These are phyloP conservation scores for Starmerella floricola DNA, from an alignment of 805 yeast species.

Conservation along the genomic window DNA sequence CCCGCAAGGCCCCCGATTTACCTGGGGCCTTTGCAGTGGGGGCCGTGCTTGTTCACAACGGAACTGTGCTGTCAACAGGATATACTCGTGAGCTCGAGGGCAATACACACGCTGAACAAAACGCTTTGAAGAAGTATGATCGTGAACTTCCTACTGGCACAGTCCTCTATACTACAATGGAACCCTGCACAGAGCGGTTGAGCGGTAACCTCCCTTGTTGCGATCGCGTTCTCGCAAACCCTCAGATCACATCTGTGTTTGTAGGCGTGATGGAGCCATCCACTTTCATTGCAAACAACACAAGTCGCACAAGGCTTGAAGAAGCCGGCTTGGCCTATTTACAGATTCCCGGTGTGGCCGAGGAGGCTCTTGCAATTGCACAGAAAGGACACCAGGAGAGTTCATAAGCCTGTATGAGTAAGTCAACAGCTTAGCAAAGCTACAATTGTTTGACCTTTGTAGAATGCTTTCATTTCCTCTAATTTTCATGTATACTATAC, in stretches of 20 bases:
- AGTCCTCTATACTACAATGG: constrained; percentile 89
- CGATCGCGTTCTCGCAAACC: constrained; percentile 54
- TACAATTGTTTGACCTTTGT: too few species aligned
- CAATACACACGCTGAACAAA: constrained; percentile 95
- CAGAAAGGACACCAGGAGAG: constrained; percentile 42
- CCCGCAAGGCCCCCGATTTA: constrained; percentile 68
- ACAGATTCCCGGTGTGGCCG: constrained; percentile 74
- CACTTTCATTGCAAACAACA: constrained; percentile 70
- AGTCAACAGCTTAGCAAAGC: too few species aligned
- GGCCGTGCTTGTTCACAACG: constrained; percentile 60
- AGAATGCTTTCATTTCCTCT: too few species aligned
- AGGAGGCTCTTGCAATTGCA: constrained; percentile 56
- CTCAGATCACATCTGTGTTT: constrained; percentile 54
- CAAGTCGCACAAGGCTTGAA: constrained; percentile 45
- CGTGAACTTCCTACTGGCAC: constrained; percentile 58
- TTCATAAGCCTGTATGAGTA: too few species aligned
- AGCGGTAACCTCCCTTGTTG: constrained; percentile 88
- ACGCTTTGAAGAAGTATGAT: constrained; percentile 61
- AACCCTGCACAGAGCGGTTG: constrained; percentile 79
- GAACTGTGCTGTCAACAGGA: constrained; percentile 60
- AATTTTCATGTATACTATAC: too few species aligned
- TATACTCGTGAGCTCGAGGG: constrained; percentile 86
- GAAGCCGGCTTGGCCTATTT: constrained; percentile 54
- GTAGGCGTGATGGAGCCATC: constrained; percentile 90
- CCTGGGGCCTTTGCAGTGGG: constrained; percentile 91